These are phyloP conservation scores for Mycena sanguinolenta DNA, from an alignment of 768 basidiomycete genomes.

Conservation along the genomic window DNA sequence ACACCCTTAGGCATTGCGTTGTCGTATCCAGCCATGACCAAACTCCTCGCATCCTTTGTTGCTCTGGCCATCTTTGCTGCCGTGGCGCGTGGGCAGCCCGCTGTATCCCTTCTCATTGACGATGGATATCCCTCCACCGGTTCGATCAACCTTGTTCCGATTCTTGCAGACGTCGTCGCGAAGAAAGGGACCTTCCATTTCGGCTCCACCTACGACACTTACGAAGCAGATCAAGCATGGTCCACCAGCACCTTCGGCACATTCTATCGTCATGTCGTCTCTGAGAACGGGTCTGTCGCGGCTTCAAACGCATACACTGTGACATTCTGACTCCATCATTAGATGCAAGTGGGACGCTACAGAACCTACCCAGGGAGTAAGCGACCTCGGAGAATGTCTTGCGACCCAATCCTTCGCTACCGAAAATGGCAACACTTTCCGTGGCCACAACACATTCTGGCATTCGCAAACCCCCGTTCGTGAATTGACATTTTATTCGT, in stretches of 20 bases:
- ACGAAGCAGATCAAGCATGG: slow-evolving; percentile 31
- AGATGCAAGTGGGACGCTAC: slow-evolving; percentile 37
- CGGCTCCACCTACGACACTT: slow-evolving; percentile 33
- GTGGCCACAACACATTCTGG: slow-evolving; percentile 36
- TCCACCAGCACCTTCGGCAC: slow-evolving; percentile 19
- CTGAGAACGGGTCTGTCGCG: slow-evolving; percentile 29
- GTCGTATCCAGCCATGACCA: slow-evolving; percentile 10
- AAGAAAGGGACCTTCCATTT: slow-evolving; percentile 33
- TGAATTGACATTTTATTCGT: not conserved
- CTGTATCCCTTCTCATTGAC: slow-evolving; percentile 32
- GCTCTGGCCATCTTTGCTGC: slow-evolving; percentile 24
- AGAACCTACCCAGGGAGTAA: slow-evolving; percentile 30
- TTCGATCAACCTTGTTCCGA: slow-evolving; percentile 22
- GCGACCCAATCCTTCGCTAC: slow-evolving; percentile 23
- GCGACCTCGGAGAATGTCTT: slow-evolving; percentile 29
- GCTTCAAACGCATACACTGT: not conserved
- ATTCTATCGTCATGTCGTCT: slow-evolving; percentile 30
- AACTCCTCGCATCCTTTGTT: slow-evolving; percentile 20
- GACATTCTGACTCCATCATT: not conserved
- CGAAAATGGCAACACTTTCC: slow-evolving; percentile 24
- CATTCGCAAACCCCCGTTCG: slow-evolving; percentile 31
- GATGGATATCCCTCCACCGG: slow-evolving; percentile 29
- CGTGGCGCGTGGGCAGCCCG: slow-evolving; percentile 25
- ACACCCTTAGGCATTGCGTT: not conserved
- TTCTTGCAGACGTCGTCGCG: slow-evolving; percentile 15